Percentiles rank a stretch among this genome's conserved stretches.
Evolutionary conservation across 768 basidiomycete species (phyloP).

Genomic region (Lactarius sanguifluus): DNA sequence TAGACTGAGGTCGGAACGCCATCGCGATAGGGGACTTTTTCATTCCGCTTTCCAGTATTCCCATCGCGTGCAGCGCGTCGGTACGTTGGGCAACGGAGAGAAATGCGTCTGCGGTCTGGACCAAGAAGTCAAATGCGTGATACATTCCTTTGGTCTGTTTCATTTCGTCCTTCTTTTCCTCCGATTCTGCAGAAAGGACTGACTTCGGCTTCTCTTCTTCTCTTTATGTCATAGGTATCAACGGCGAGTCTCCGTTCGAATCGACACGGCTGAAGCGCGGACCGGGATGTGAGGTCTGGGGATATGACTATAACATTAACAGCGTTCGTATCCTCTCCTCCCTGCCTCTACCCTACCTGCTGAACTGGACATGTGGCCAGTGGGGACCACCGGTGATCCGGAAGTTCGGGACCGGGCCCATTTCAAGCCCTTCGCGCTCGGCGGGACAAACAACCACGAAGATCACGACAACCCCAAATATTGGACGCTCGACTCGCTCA

Average conservation of each 20-base stretch:
- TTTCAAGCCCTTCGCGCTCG: conserved; percentile 42
- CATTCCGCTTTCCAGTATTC: conserved; percentile 51
- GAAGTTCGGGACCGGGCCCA: conserved; percentile 41
- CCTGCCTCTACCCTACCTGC: background rate
- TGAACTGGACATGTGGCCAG: conserved; percentile 11
- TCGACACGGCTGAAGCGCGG: too few relatives aligned
- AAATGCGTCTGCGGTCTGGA: conserved; percentile 55
- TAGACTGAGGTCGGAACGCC: background rate
- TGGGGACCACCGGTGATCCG: conserved; percentile 41
- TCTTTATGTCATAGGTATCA: too few relatives aligned
- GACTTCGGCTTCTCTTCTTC: too few relatives aligned
- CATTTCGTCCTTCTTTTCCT: too few relatives aligned
- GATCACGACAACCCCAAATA: conserved; percentile 47
- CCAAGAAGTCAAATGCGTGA: conserved; percentile 47
- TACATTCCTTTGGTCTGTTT: conserved; percentile 49
- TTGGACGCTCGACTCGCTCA: conserved; percentile 62
- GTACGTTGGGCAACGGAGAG: conserved; percentile 52
- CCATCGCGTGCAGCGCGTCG: conserved; percentile 48
- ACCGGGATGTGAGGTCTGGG: too few relatives aligned
- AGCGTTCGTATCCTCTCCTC: too few relatives aligned
- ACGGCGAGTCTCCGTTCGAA: too few relatives aligned
- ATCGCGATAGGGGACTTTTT: conserved; percentile 48
- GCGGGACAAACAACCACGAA: conserved; percentile 45
- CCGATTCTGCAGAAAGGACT: too few relatives aligned
- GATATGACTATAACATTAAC: too few relatives aligned